These are phyloP conservation scores for Sporobolomyces roseus DNA, from an alignment of 768 basidiomycete genomes.

Conservation along the genomic window DNA sequence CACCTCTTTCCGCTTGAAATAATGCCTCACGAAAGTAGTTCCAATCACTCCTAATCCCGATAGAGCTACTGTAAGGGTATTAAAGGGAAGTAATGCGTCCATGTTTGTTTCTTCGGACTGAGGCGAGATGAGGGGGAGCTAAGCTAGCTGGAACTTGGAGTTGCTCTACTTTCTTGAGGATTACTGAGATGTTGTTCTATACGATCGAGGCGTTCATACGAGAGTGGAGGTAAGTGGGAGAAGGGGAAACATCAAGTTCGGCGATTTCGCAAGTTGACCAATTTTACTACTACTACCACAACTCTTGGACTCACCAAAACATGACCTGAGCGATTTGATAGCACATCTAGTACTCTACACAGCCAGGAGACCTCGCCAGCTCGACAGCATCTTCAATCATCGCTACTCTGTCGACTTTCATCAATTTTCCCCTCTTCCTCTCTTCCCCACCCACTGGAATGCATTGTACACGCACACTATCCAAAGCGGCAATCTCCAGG, in stretches of 20 bases:
- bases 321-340: too few species aligned
- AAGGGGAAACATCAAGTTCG: neutral
- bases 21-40: conserved; percentile 48
- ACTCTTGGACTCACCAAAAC: too few species aligned
- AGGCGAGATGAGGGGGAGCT: neutral
- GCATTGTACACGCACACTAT: too few species aligned
- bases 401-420: too few species aligned
- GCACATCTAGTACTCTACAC: neutral
- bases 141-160: neutral
- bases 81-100: conserved; percentile 34
- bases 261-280: too few species aligned
- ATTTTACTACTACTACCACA: too few species aligned
- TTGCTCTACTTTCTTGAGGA: neutral
- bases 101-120: conserved; percentile 1
- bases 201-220: neutral
- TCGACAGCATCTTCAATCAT: too few species aligned
- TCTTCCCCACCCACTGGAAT: neutral
- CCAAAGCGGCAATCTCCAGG: too few species aligned
- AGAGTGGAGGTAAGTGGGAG: neutral
- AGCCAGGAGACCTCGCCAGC: too few species aligned
- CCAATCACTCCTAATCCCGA: conserved; percentile 15
- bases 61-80: conserved; percentile 30
- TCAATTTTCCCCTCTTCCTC: neutral
- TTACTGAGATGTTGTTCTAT: neutral
- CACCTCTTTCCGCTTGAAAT: conserved; percentile 44